phyloP scores from a whole-genome alignment of 306 rosid species.

The Vicia villosa region DNA sequence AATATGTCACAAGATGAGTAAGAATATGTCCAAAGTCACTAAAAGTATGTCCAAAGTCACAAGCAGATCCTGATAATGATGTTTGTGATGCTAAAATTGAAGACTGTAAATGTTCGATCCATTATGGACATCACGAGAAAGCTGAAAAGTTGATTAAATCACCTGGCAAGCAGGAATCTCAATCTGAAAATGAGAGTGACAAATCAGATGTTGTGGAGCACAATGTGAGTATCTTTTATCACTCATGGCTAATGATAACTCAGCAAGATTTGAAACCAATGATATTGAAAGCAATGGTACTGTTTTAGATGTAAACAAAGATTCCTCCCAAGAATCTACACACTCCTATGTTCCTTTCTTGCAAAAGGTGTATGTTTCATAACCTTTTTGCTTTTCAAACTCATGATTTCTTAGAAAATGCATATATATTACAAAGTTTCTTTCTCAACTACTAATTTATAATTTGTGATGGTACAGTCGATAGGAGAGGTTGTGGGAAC shows the following conservation, averaged over 20 bases:
- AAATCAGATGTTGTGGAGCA: no score
- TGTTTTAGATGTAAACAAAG: slow-evolving; percentile 48
- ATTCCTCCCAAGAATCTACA: slow-evolving; percentile 20
- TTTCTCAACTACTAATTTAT: neutral
- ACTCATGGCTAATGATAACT: slow-evolving; percentile 54
- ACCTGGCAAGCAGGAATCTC: no score
- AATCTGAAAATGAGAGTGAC: no score
- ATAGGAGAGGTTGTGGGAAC: slow-evolving; percentile 80
- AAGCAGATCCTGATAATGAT: slow-evolving; percentile 48
- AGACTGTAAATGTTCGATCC: slow-evolving; percentile 42
- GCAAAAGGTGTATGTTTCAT: slow-evolving; percentile 66
- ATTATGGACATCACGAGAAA: slow-evolving; percentile 43
- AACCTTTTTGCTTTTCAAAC: neutral
- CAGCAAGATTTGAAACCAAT: slow-evolving; percentile 44
- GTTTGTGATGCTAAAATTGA: slow-evolving; percentile 42
- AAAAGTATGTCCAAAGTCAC: no score
- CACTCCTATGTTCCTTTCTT: slow-evolving; percentile 52
- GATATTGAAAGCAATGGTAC: slow-evolving; percentile 28
- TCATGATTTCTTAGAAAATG: neutral
- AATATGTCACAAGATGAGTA: no score
- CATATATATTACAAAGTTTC: neutral
- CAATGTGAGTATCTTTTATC: no score
- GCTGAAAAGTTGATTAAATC: no score
- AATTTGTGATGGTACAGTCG: slow-evolving; percentile 47
- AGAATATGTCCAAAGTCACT: slow-evolving; percentile 43